These are phyloP conservation scores for Zhuliangozyma blackwelliae DNA, from an alignment of 1,139 yeast genomes.

Conservation along the genomic window DNA sequence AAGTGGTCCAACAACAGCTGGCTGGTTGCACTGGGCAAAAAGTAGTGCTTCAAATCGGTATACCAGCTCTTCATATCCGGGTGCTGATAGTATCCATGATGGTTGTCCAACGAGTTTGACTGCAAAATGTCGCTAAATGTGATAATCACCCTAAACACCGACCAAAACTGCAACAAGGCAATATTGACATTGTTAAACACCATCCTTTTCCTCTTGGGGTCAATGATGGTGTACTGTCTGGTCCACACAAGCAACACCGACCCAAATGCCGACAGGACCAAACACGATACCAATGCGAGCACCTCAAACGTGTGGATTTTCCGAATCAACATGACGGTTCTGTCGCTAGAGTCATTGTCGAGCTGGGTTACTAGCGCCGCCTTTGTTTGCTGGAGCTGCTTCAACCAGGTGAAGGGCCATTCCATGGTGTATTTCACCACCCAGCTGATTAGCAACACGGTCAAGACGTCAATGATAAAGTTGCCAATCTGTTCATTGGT, in stretches of 20 bases:
- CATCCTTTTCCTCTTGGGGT: slow-evolving; percentile 22
- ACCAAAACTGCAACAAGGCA: slow-evolving; percentile 26
- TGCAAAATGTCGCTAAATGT: slow-evolving; percentile 11
- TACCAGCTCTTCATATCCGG: slow-evolving; percentile 9
- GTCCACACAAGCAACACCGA: slow-evolving; percentile 24
- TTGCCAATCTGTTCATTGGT: slow-evolving; percentile 14
- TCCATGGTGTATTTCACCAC: slow-evolving; percentile 25
- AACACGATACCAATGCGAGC: slow-evolving; percentile 20
- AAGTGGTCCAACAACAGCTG: slow-evolving; percentile 10
- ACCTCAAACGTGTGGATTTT: slow-evolving; percentile 18
- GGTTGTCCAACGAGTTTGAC: slow-evolving; percentile 8
- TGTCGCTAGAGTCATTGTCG: slow-evolving; percentile 7
- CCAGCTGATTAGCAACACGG: slow-evolving; percentile 25
- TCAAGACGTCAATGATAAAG: slow-evolving; percentile 25
- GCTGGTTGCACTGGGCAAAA: slow-evolving; percentile 10
- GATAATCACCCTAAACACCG: slow-evolving; percentile 18
- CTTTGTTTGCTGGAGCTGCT: slow-evolving; percentile 20
- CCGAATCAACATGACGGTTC: slow-evolving; percentile 10
- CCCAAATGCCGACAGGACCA: slow-evolving; percentile 21
- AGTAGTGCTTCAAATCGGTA: slow-evolving; percentile 10
- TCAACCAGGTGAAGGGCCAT: slow-evolving; percentile 37
- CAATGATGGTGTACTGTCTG: slow-evolving; percentile 23
- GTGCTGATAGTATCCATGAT: slow-evolving; percentile 4
- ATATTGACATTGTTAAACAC: slow-evolving; percentile 33
- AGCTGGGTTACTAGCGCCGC: slow-evolving; percentile 14